Evolutionary conservation across 2,329 filamentous ascomycete genomes (phyloP), one percentile per base, ranked within the genome.

Genomic region (Fusarium lyarnte): DNA sequence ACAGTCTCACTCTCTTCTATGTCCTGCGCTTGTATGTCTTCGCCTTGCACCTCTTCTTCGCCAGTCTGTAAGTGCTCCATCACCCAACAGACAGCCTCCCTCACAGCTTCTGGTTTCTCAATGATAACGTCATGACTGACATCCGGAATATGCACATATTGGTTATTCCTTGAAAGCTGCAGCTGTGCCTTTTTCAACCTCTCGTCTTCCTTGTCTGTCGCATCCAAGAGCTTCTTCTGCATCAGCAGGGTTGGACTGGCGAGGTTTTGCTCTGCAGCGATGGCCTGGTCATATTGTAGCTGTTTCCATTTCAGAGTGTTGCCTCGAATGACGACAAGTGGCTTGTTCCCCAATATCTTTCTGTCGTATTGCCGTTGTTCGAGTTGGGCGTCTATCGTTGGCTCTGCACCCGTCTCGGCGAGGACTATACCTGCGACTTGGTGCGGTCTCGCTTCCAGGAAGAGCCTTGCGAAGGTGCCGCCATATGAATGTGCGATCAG

Each of bases 321-420:
- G 1, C 72, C 74, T 6, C 74, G 62, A 25, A 76, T 73, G 3
- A 76, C 70, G 0, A 66, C 70, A 0, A 76, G 47, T 2, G 74
- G 74, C n/a, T 64, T 76, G 9, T 62, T 42, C 2, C 60, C 63
- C 3, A 76, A 8, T 5, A 75, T 55, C 19, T 52, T 54, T 3
- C 43, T 55, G 8, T 52, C 29, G 35, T 76, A 76, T 27, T 76
- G 74, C 4, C 46, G 11, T 29, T 74, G 45, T 27, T 75, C 74
- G 3, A 70, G 35, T 47, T 25, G 11, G 1, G 58, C 19, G 11
- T 62, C 70, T 47, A 72, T 49, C 16, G 45, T 70, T 11, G 74
- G 73, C 35, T 76, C 74, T 23, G 76, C 74, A 8, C 74, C 74
- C 2, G 74, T 76, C 23, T 76, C 74, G 4, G 62, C 74, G 8